These are phyloP conservation scores for Aspergillus caelatus DNA, from an alignment of 2,329 filamentous ascomycete species.

Conservation along the genomic window DNA sequence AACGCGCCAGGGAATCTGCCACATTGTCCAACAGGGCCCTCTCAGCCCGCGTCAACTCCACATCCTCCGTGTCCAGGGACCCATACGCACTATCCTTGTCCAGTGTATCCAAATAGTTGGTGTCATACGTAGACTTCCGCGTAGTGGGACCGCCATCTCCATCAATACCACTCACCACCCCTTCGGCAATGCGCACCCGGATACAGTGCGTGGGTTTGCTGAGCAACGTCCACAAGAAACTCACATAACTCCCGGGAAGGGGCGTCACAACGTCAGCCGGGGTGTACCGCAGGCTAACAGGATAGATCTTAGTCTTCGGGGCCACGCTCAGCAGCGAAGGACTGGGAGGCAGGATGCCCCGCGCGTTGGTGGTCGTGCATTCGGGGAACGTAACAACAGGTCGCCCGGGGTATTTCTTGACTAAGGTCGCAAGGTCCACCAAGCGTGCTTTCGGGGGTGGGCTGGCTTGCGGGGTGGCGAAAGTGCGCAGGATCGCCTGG, in stretches of 20 bases:
- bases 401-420: constrained; percentile 70
- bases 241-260: constrained; percentile 70
- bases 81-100: constrained; percentile 36
- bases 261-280: constrained; percentile 90
- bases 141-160: constrained; percentile 23
- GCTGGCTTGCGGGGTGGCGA: constrained; percentile 59
- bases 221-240: constrained; percentile 84
- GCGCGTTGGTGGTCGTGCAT: constrained; percentile 90
- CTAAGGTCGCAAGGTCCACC: constrained; percentile 64
- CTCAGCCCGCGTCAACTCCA: constrained; percentile 57
- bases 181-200: constrained; percentile 84
- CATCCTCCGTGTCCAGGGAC: constrained; percentile 22
- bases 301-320: constrained; percentile 76
- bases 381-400: constrained; percentile 90
- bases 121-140: constrained; percentile 41
- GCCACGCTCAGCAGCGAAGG: constrained; percentile 73
- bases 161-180: constrained; percentile 49
- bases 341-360: constrained; percentile 82
- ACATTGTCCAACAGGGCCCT: constrained; percentile 74
- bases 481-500: constrained; percentile 72
- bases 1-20: constrained; percentile 80
- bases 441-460: constrained; percentile 54
- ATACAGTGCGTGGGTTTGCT: constrained; percentile 86
- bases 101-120: constrained; percentile 52
- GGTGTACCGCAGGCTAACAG: constrained; percentile 85